These are phyloP conservation scores for Claviceps sp. DNA, from an alignment of 2,329 filamentous ascomycete genomes.

Conservation along the genomic window DNA sequence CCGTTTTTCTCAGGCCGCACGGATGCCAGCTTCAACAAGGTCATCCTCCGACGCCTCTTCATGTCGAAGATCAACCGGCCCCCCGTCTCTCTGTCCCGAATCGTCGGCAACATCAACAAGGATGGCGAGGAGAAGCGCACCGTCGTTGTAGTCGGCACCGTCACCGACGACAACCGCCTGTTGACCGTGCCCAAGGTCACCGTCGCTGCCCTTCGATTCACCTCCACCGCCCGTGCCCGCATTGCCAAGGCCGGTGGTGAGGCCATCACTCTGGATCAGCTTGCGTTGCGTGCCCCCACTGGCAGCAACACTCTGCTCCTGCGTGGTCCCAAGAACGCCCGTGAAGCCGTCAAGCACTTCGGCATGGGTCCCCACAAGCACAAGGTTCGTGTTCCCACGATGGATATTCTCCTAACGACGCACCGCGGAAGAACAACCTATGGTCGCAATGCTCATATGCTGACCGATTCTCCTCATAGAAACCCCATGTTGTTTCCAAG, in stretches of 20 bases:
- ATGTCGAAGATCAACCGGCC: constrained; percentile 98
- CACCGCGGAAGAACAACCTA: background rate
- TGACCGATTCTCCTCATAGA: constrained; percentile 37
- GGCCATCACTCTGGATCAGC: constrained; percentile 90
- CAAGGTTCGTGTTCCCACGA: constrained; percentile 52
- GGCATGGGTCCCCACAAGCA: constrained; percentile 94
- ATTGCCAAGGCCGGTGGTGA: constrained; percentile 90
- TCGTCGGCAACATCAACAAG: constrained; percentile 57
- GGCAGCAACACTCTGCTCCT: constrained; percentile 95
- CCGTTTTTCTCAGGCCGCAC: constrained; percentile 57
- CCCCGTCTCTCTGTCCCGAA: constrained; percentile 86
- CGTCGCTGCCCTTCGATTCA: constrained; percentile 92
- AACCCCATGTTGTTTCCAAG: constrained; percentile 96
- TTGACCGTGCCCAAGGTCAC: constrained; percentile 83
- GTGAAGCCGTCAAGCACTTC: constrained; percentile 98
- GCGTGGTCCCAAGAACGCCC: constrained; percentile 93
- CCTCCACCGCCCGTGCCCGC: constrained; percentile 84
- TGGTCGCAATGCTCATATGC: no score
- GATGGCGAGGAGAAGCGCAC: constrained; percentile 63
- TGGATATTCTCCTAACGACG: no score
- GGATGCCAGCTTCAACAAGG: constrained; percentile 97
- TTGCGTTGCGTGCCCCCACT: constrained; percentile 87
- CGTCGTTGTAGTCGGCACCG: constrained; percentile 82
- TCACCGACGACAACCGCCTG: constrained; percentile 96
- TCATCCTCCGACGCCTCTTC: constrained; percentile 91